phyloP scores from a whole-genome alignment of 805 yeast species.

The Saccharomyces jurei region DNA sequence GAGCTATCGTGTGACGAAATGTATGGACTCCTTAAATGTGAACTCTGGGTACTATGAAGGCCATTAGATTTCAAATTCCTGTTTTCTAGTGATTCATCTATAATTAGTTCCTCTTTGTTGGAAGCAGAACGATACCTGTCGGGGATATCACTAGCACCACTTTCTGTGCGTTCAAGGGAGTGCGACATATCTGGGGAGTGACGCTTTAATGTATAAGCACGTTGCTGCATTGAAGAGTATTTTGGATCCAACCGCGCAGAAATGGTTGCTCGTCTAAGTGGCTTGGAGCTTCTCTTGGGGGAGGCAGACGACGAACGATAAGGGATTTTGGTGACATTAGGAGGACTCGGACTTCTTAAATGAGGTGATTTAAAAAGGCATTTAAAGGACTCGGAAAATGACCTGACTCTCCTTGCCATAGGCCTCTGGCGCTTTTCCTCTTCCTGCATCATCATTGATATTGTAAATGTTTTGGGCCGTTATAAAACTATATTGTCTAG shows the following conservation, averaged over 20 bases:
- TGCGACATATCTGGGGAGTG: not conserved
- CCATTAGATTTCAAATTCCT: not conserved
- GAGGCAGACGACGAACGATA: not conserved
- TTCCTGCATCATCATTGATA: not conserved
- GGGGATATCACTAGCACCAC: not conserved
- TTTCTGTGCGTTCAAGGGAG: not conserved
- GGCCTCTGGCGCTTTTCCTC: not conserved
- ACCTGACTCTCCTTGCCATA: slow-evolving; percentile 15
- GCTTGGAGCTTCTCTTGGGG: not conserved
- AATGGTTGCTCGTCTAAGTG: not conserved
- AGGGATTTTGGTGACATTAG: not conserved
- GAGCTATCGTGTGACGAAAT: not conserved
- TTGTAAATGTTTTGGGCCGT: not conserved
- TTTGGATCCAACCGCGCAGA: not conserved
- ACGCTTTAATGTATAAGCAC: not conserved
- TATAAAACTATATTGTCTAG: not conserved
- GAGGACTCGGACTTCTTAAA: not conserved
- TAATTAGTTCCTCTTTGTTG: not conserved
- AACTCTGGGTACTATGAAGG: not conserved
- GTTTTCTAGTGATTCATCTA: not conserved
- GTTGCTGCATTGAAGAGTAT: not conserved
- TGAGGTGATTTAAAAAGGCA: slow-evolving; percentile 12
- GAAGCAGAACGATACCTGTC: not conserved
- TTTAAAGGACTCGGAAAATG: slow-evolving; percentile 23
- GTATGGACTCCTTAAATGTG: not conserved